A percentile compares a stretch with the other conserved stretches of the same genome.
Conservation (phyloP, 306 rosid genomes). For the Medicago ruthenica region DNA sequence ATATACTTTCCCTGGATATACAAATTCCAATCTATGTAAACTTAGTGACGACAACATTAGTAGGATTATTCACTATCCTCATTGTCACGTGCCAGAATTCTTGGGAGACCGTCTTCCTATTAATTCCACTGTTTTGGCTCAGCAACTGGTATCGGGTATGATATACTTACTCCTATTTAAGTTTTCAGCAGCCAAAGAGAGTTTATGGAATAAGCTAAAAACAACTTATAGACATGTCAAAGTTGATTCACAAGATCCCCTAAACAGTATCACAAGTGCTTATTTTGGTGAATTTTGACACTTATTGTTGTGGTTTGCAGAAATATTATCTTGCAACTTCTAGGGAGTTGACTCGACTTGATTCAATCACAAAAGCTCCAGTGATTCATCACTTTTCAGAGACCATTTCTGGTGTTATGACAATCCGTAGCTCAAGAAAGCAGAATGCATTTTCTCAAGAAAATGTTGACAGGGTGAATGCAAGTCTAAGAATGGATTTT, state of each 20-base stretch:
- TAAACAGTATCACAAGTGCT: too few relatives aligned
- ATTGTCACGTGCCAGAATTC: constrained; percentile 70
- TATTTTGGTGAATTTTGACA: neutral
- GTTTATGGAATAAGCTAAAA: too few relatives aligned
- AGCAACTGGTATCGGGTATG: constrained; percentile 88
- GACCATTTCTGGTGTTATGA: constrained; percentile 82
- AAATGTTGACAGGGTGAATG: constrained; percentile 71
- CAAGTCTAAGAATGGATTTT: constrained; percentile 82
- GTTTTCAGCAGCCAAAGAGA: neutral
- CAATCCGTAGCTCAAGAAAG: constrained; percentile 73
- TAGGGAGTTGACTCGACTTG: constrained; percentile 82
- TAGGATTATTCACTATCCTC: constrained; percentile 58
- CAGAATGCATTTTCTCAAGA: constrained; percentile 61
- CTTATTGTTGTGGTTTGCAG: constrained; percentile 50
- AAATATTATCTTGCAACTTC: constrained; percentile 79
- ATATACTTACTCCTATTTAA: constrained; percentile 16
- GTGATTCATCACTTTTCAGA: constrained; percentile 92
- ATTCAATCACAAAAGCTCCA: constrained; percentile 89
- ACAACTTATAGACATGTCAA: too few relatives aligned
- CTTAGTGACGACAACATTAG: constrained; percentile 50
- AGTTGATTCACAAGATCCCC: too few relatives aligned
- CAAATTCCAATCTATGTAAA: constrained; percentile 65
- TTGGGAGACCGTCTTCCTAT: constrained; percentile 79
- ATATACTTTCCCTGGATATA: constrained; percentile 72
- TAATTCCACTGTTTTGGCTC: constrained; percentile 78